Conservation (phyloP, 2,329 filamentous ascomycete genomes). For the Gliomastix tumulicola region DNA sequence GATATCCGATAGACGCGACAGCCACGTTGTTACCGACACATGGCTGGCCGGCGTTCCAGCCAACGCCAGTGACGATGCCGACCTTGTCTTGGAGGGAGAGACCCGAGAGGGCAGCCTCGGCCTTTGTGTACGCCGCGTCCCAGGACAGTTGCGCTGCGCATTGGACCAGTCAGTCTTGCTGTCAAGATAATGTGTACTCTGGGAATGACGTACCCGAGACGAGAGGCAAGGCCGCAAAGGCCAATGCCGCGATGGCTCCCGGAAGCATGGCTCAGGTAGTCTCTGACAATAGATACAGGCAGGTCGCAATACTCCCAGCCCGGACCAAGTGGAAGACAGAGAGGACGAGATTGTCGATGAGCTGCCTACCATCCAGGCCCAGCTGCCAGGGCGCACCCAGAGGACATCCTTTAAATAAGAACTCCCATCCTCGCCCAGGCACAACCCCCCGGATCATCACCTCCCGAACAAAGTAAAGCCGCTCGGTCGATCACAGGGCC, state of each 20-base stretch:
- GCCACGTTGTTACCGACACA: constrained; percentile 59
- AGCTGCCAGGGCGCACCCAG: too few relatives aligned
- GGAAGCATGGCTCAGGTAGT: too few relatives aligned
- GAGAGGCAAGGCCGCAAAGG: constrained; percentile 2
- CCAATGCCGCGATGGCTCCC: constrained; percentile 3
- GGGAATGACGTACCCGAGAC: constrained; percentile 1
- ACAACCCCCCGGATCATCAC: too few relatives aligned
- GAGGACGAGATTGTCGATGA: too few relatives aligned
- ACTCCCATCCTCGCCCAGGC: too few relatives aligned
- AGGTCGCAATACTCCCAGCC: too few relatives aligned
- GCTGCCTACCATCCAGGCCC: too few relatives aligned
- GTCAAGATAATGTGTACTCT: not conserved
- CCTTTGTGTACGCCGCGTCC: constrained; percentile 64
- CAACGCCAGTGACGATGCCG: constrained; percentile 69
- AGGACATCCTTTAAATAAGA: too few relatives aligned
- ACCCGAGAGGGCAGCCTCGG: constrained; percentile 56
- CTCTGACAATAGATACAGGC: too few relatives aligned
- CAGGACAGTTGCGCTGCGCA: constrained; percentile 31
- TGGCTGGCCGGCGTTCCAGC: constrained; percentile 52
- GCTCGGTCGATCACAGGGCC: too few relatives aligned
- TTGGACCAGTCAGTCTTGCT: not conserved
- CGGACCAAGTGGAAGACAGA: too few relatives aligned
- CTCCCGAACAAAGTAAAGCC: too few relatives aligned
- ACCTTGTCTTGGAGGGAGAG: constrained; percentile 73
- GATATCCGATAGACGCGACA: constrained; percentile 54